phyloP scores from a whole-genome alignment of 129 eudicot species.

The Escallonia herrerae region DNA sequence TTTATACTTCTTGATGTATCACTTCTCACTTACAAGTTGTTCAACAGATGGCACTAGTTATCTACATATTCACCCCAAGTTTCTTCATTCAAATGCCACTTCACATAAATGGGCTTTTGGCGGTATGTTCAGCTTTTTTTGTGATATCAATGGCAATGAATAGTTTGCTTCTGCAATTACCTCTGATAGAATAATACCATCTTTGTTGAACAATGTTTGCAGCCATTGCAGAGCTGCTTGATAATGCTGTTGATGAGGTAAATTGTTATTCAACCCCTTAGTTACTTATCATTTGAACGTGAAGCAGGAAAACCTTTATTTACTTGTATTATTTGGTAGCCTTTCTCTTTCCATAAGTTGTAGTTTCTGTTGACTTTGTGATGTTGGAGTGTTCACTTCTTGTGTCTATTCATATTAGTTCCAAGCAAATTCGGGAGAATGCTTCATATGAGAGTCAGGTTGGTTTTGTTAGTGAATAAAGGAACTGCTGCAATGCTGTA shows the following conservation, averaged over 20 bases:
- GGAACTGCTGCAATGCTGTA: no score
- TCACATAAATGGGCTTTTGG: conserved; percentile 99
- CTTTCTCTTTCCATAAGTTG: no score
- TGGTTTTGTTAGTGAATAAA: no score
- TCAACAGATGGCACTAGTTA: conserved; percentile 49
- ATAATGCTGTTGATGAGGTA: conserved; percentile 96
- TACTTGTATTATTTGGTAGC: no score
- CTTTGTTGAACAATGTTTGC: conserved; percentile 22
- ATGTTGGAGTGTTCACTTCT: no score
- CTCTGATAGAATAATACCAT: conserved; percentile 1
- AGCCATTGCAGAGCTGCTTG: conserved; percentile 95
- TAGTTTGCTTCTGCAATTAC: neutral
- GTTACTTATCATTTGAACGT: no score
- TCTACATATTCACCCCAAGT: conserved; percentile 78
- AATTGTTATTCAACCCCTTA: neutral
- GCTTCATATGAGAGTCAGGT: no score
- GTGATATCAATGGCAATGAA: neutral
- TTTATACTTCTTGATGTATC: no score
- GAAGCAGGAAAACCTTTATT: no score
- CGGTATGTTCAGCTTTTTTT: conserved; percentile 40
- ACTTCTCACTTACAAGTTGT: neutral
- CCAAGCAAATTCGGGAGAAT: no score
- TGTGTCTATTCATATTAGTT: no score
- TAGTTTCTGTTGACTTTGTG: no score
- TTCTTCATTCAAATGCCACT: conserved; percentile 94